Evolutionary conservation across 2,329 filamentous ascomycete genomes (phyloP).

Genomic region (Colletotrichum magnum): DNA sequence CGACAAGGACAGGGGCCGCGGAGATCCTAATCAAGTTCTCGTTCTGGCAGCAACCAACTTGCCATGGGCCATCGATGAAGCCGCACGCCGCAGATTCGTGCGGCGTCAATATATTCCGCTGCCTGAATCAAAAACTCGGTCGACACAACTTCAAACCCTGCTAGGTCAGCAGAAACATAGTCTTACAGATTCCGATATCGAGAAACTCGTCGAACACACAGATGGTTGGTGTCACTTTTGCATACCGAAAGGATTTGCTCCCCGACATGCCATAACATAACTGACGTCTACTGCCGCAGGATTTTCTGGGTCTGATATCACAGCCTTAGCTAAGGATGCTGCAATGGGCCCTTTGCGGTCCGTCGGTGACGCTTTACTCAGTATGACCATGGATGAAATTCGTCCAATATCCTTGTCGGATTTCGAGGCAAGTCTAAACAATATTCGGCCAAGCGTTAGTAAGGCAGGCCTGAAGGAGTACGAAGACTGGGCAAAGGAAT

Average conservation of each 20-base stretch:
- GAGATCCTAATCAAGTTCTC: conserved; percentile 89
- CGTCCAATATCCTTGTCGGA: conserved; percentile 86
- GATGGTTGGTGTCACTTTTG: conserved; percentile 73
- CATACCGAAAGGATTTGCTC: background rate
- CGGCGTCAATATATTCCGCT: conserved; percentile 95
- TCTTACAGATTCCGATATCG: conserved; percentile 79
- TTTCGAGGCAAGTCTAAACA: conserved; percentile 86
- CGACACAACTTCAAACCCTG: conserved; percentile 82
- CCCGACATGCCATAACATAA: background rate
- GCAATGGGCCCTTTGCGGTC: conserved; percentile 96
- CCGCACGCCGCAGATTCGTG: conserved; percentile 90
- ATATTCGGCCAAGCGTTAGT: conserved; percentile 91
- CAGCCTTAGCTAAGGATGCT: conserved; percentile 95
- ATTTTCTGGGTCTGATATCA: conserved; percentile 98
- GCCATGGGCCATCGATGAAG: conserved; percentile 98
- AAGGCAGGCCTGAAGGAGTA: conserved; percentile 88
- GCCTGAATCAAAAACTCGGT: conserved; percentile 86
- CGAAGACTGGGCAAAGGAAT: conserved; percentile 94
- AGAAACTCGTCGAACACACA: conserved; percentile 81
- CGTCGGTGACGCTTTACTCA: conserved; percentile 88
- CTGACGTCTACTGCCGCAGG: conserved; percentile 64
- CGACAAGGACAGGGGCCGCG: conserved; percentile 76
- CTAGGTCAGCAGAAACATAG: conserved; percentile 90
- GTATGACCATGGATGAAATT: conserved; percentile 96
- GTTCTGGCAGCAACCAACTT: conserved; percentile 96